Base-by-base conservation (phyloP, 1,284 basidiomycete genomes). In the Cutaneotrichosporon mucoides region DNA sequence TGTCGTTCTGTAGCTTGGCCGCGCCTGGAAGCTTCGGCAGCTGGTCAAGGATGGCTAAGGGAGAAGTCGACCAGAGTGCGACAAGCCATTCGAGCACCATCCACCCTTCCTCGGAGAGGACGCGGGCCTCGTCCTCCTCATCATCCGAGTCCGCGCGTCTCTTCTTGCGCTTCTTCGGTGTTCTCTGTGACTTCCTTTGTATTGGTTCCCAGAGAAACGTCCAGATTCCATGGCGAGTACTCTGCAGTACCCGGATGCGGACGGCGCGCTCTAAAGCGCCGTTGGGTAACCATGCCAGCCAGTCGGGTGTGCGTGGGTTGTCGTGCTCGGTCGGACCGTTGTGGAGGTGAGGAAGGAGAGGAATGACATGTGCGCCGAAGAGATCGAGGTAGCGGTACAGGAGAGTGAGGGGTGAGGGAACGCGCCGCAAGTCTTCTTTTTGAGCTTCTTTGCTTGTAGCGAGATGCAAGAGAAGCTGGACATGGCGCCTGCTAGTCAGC, bases 401-500 rank as follows among this genome's bases (percentile, higher is more conserved):
- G 7, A 67, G 40, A 1, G 52, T 5, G 43, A 71, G 55, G 4
- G 71, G 61, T 6, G 54, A 11, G 16, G 60, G 49, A 7, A 35
- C 51, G 40, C 11, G 6, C 9, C 38, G 47, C 6, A 36, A 11
- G 34, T 47, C 46, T 33, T 47, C 46, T 33, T 11, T 6, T 33
- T 47, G 34, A 7, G 16, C 1, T 1, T 15, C 12, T 11, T 9
- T 42, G 15, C n/a, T 16, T 12, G 35, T 54, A 2, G 61, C 58
- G 34, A 72, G 64, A 53, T 69, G 67, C 1, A 73, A 55, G 24
- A 75, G 63, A 33, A 71, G 50, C 45, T 73, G 71, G 35, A 73
- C 45, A 38, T 72, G 68, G 37, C 68, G 64, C 1, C 70, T 75
- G 47, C 6, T 44, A 16, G 52, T 52, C 7, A n/a, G 5, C n/a